Evolutionary conservation across 371 early-diverging fungal genomes (phyloP).

Genomic region (Rhizopus stolonifer): DNA sequence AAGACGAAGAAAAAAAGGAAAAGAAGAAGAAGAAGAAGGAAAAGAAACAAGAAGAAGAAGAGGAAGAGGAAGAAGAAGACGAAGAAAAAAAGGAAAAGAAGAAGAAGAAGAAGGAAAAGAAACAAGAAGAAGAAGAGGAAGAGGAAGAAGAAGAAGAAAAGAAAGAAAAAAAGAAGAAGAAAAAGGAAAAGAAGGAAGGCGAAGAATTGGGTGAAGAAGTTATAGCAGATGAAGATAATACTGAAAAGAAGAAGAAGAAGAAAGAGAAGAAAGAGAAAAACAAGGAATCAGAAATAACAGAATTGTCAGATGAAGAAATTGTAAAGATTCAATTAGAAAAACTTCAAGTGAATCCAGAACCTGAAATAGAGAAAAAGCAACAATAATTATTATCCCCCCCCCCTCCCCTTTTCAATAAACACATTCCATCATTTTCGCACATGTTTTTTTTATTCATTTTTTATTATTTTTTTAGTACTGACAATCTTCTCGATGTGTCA

Average conservation of each 20-base stretch:
- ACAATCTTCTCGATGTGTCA: constrained; percentile 27
- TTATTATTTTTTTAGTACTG: neutral
- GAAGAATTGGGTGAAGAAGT: neutral
- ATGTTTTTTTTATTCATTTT: too few relatives aligned
- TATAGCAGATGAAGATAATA: neutral
- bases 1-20: constrained; percentile 6
- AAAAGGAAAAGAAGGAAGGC: neutral
- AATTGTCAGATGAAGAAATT: constrained; percentile 11
- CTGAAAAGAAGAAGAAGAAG: too few relatives aligned
- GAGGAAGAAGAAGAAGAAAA: constrained; percentile 12
- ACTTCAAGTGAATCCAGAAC: too few relatives aligned
- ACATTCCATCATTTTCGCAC: too few relatives aligned
- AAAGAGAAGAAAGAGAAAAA: too few relatives aligned
- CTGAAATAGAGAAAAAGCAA: too few relatives aligned
- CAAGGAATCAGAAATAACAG: constrained; percentile 17
- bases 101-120: constrained; percentile 7
- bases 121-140: constrained; percentile 2
- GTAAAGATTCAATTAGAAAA: neutral
- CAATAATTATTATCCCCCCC: too few relatives aligned
- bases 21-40: constrained; percentile 17
- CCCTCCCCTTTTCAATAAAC: too few relatives aligned
- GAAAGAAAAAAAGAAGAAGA: constrained; percentile 7
- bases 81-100: constrained; percentile 15
- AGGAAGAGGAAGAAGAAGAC: constrained; percentile 3
- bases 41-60: constrained; percentile 1